phyloP scores from a whole-genome alignment of 352 stramenopile species.

The Globisporangium canariense region DNA sequence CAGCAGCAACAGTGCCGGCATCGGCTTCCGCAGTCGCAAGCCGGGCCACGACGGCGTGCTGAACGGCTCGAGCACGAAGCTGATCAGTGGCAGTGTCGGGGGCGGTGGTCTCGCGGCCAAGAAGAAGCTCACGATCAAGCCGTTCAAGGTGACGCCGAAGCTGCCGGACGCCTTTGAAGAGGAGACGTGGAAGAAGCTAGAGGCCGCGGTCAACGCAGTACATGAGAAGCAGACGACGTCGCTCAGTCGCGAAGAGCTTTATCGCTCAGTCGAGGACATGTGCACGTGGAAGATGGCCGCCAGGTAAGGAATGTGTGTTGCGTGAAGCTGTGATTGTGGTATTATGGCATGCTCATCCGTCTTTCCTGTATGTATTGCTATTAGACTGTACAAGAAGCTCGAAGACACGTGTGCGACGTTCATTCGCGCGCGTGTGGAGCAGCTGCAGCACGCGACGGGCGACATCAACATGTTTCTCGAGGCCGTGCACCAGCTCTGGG shows the following conservation, averaged over 20 bases:
- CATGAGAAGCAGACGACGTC: slow-evolving; percentile 63
- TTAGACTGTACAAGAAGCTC: slow-evolving; percentile 62
- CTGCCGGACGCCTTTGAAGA: slow-evolving; percentile 75
- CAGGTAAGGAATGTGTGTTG: slow-evolving; percentile 22
- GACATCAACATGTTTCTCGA: slow-evolving; percentile 77
- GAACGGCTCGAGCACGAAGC: slow-evolving; percentile 17
- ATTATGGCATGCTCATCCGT: neutral
- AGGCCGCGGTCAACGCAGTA: slow-evolving; percentile 60
- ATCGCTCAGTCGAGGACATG: slow-evolving; percentile 84
- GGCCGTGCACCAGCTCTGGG: slow-evolving; percentile 77
- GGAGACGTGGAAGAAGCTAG: slow-evolving; percentile 71
- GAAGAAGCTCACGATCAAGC: slow-evolving; percentile 87
- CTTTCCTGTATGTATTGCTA: neutral
- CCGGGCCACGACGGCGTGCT: slow-evolving; percentile 15
- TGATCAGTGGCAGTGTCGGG: neutral
- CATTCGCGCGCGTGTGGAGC: slow-evolving; percentile 51
- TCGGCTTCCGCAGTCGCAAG: slow-evolving; percentile 17
- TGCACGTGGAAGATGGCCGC: slow-evolving; percentile 92
- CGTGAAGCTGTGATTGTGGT: neutral
- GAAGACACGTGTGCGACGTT: slow-evolving; percentile 67
- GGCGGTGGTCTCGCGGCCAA: slow-evolving; percentile 18
- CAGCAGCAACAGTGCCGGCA: neutral
- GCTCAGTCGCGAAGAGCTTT: slow-evolving; percentile 80
- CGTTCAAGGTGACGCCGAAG: slow-evolving; percentile 76
- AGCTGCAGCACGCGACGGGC: slow-evolving; percentile 48